Conservation (phyloP, 1,284 basidiomycete species). For the Mycena sp. region DNA sequence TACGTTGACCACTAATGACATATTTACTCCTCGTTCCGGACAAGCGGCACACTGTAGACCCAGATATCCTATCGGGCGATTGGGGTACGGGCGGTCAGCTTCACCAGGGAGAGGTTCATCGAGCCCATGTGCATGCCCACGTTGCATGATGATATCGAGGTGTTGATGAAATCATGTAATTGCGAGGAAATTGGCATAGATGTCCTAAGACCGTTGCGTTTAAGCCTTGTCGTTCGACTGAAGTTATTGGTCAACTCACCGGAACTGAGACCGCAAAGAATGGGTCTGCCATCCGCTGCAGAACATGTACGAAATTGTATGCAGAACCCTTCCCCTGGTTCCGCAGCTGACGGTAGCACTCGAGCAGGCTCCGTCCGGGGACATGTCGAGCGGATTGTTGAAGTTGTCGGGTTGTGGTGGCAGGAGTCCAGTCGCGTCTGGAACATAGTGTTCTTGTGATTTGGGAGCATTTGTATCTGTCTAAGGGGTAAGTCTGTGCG, state of each 20-base stretch:
- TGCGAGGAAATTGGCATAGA: not conserved
- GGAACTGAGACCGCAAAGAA: too few species aligned
- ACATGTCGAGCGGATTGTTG: not conserved
- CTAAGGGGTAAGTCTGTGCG: not conserved
- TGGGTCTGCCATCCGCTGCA: too few species aligned
- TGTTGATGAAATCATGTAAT: too few species aligned
- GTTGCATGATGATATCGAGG: too few species aligned
- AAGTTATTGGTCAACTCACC: too few species aligned
- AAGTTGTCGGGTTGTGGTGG: not conserved
- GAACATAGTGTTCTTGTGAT: not conserved
- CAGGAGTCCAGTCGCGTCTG: not conserved
- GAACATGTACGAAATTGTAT: too few species aligned
- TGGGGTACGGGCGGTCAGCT: too few species aligned
- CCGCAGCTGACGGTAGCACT: not conserved
- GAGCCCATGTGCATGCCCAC: too few species aligned
- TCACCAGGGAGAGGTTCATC: too few species aligned
- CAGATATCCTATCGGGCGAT: too few species aligned
- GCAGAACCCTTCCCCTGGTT: not conserved
- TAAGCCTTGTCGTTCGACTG: not conserved
- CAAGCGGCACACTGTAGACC: too few species aligned
- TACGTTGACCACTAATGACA: not conserved
- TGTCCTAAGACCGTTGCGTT: not conserved
- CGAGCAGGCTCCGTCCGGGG: not conserved
- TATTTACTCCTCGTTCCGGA: too few species aligned
- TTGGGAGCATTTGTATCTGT: not conserved